A percentile compares a stretch with the other conserved stretches of the same genome.
Conservation (phyloP, 345 rosid genomes). For the Populus simonii region DNA sequence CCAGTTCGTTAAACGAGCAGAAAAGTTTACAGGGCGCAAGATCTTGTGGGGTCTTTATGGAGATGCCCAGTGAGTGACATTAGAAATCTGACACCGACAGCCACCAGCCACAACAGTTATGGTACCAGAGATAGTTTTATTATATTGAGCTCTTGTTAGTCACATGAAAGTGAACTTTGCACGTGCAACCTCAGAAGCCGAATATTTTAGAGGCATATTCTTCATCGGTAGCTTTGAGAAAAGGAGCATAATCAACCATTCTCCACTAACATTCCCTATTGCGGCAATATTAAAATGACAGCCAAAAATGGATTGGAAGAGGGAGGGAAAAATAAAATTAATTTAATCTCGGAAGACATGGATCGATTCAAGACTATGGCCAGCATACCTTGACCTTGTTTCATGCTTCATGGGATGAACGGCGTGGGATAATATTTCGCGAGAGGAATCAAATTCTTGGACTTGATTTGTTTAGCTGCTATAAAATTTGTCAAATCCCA, state of each 20-base stretch:
- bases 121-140: neutral
- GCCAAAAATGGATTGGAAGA: too few species aligned
- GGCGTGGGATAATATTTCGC: neutral
- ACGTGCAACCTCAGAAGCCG: neutral
- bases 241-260: neutral
- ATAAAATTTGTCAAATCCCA: neutral
- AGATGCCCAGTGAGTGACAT: neutral
- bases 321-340: too few species aligned
- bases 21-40: neutral
- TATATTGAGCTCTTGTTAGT: neutral
- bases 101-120: neutral
- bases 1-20: neutral
- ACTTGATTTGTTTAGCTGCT: neutral
- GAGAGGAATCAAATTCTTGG: slow-evolving; percentile 11
- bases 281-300: neutral
- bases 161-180: neutral
- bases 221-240: neutral
- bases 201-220: slow-evolving; percentile 9
- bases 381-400: too few species aligned
- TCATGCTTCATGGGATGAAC: neutral
- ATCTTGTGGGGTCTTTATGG: neutral
- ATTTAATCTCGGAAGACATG: neutral
- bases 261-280: neutral
- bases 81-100: neutral
- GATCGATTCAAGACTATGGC: neutral